Evolutionary conservation across 2,329 filamentous ascomycete species (phyloP).

Genomic region (Ophioceras dolichostomum): DNA sequence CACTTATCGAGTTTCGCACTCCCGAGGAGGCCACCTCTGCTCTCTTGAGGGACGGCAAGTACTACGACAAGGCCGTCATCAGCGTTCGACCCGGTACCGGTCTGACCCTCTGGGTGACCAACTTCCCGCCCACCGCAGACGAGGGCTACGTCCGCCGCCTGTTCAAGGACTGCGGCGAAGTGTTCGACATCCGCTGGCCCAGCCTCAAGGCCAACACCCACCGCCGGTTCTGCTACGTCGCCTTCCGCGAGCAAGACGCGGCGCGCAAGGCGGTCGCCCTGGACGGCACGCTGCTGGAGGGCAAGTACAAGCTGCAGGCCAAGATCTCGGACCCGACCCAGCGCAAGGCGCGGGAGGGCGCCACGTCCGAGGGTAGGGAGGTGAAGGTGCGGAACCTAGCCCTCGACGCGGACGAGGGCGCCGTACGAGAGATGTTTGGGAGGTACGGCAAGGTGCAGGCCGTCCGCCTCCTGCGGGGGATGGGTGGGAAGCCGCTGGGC

Average conservation of each 20-base stretch:
- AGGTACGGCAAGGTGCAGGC: constrained; percentile 65
- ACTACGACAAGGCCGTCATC: constrained; percentile 61
- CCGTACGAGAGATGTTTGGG: constrained; percentile 58
- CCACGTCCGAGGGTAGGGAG: constrained; percentile 78
- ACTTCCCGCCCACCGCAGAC: constrained; percentile 71
- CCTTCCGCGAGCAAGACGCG: constrained; percentile 61
- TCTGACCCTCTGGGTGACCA: constrained; percentile 79
- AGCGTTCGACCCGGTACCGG: constrained; percentile 62
- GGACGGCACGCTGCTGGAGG: constrained; percentile 57
- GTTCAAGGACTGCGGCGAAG: constrained; percentile 65
- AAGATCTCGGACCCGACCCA: constrained; percentile 75
- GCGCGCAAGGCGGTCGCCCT: constrained; percentile 62
- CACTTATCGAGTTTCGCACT: constrained; percentile 74
- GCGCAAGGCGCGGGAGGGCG: constrained; percentile 68
- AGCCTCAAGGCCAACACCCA: constrained; percentile 81
- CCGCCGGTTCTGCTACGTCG: constrained; percentile 89
- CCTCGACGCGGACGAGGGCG: constrained; percentile 47
- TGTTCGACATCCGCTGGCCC: constrained; percentile 79
- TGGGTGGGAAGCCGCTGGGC: constrained; percentile 59
- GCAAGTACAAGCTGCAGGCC: constrained; percentile 55
- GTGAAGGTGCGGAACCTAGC: constrained; percentile 65
- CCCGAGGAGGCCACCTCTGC: constrained; percentile 73
- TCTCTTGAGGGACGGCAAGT: constrained; percentile 68
- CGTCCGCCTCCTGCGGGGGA: constrained; percentile 57
- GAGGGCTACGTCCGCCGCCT: constrained; percentile 56